phyloP scores from a whole-genome alignment of 2,329 filamentous ascomycete species.

The Fusarium ambrosium region DNA sequence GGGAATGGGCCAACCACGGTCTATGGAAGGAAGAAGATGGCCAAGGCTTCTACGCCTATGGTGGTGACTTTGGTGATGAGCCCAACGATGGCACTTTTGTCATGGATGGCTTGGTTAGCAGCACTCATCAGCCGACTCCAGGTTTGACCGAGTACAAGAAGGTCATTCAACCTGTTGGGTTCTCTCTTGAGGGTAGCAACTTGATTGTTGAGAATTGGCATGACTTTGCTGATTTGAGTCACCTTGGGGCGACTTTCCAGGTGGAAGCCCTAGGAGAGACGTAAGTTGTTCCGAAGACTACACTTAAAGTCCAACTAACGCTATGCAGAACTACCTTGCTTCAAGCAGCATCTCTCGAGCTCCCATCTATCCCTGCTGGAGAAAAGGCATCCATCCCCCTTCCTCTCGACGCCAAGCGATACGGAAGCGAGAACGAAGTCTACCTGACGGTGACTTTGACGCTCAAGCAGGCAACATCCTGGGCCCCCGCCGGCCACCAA shows the following conservation, averaged over 20 bases:
- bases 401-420: conserved; percentile 45
- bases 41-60: conserved; percentile 66
- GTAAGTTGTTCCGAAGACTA: conserved; percentile 49
- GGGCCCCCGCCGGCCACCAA: conserved; percentile 67
- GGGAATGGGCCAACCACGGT: conserved; percentile 76
- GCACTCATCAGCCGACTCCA: conserved; percentile 67
- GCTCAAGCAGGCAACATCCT: conserved; percentile 59
- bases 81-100: conserved; percentile 74
- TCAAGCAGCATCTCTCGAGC: conserved; percentile 53
- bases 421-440: conserved; percentile 54
- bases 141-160: conserved; percentile 70
- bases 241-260: conserved; percentile 59
- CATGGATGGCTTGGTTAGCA: conserved; percentile 71
- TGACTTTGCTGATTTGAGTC: conserved; percentile 61
- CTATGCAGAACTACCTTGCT: conserved; percentile 38
- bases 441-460: conserved; percentile 62
- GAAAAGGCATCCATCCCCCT: conserved; percentile 52
- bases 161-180: conserved; percentile 67
- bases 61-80: conserved; percentile 72
- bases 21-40: conserved; percentile 66
- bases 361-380: conserved; percentile 59
- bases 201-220: conserved; percentile 63
- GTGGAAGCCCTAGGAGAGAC: conserved; percentile 58
- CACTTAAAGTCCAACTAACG: conserved; percentile 1
- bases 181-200: conserved; percentile 53